Evolutionary conservation across 1,139 yeast genomes (phyloP), one percentile per base, ranked within the genome.

Genomic region (Protomyces gravidus): DNA sequence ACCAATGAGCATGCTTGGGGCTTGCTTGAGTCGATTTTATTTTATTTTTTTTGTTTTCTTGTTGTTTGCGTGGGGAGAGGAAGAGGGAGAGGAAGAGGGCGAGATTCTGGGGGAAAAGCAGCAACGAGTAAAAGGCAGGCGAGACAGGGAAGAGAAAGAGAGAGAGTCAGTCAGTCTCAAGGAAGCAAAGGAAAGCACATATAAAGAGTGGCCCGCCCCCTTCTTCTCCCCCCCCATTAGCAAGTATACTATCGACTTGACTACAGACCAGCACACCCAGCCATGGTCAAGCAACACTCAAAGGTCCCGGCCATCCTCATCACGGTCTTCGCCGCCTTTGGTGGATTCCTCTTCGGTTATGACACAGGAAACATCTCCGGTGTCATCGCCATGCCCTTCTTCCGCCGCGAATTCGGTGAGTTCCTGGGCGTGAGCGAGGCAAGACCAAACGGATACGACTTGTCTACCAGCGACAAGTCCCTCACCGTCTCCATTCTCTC

Each of bases 341-440:
- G 83, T 68, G 85, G 85, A 70, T 69, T 81, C 61, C 74, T 80
- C 60, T 80, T 71, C 67, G 85, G 85, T 65, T 81, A 79, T 69
- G 85, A 81, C 67, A 80, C 84, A 3, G 84, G 84, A 67, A 78
- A 81, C 62, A 80, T 81, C 64, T 75, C 80, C 26, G 84, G 84
- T 72, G 76, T 81, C 63, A 68, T 80, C 74, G 82, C 79, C 63
- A 80, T 80, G 84, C 70, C 73, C 13, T 77, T 74, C 63, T 81
- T 80, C 63, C 70, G 74, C 59, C 69, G 70, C 30, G 66, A 46
- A 11, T 46, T 46, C 19, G 42, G 42, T 5, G 42, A 36, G 23
- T 36, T 36, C 21, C 19, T 36, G 11, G 42, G 42, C 23, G 21
- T 36, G 46, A 71, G 75, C 65, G 42, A 65, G 2, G 65, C 67